A percentile compares a stretch with the other conserved stretches of the same genome.
Conservation (phyloP, 768 basidiomycete genomes). For the Rubroboletus satanas region DNA sequence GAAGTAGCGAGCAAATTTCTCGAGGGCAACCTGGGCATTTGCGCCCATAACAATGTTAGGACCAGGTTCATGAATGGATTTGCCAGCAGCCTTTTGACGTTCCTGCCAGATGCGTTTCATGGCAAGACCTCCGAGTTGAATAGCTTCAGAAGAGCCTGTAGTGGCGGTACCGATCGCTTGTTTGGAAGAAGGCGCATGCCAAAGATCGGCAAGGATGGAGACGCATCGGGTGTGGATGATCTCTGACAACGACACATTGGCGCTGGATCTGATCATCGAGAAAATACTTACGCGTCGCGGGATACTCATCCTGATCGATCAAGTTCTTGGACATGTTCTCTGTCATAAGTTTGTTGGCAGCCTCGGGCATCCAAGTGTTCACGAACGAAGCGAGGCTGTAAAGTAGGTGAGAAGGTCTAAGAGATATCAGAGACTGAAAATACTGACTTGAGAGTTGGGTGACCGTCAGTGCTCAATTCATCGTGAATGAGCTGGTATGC, state of each 20-base stretch:
- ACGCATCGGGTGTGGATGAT: conserved; percentile 44
- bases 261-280: neutral
- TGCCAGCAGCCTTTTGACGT: conserved; percentile 60
- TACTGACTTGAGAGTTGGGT: conserved; percentile 48
- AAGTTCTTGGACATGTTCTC: conserved; percentile 68
- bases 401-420: conserved; percentile 1
- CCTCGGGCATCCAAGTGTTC: conserved; percentile 58
- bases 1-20: conserved; percentile 67
- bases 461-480: conserved; percentile 53
- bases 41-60: conserved; percentile 65
- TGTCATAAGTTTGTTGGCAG: conserved; percentile 51
- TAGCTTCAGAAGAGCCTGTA: conserved; percentile 68
- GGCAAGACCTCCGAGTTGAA: conserved; percentile 68
- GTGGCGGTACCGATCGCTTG: conserved; percentile 66
- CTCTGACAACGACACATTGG: conserved; percentile 22
- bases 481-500: conserved; percentile 63
- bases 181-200: conserved; percentile 56
- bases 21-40: conserved; percentile 67
- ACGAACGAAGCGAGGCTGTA: conserved; percentile 58
- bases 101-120: conserved; percentile 72
- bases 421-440: neutral
- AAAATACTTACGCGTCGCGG: conserved; percentile 42
- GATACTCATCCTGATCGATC: conserved; percentile 70
- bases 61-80: conserved; percentile 62
- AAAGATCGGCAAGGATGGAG: conserved; percentile 61